Percentiles rank a stretch among this genome's conserved stretches.
Evolutionary conservation across 768 basidiomycete species (phyloP).

Genomic region (Boletus sp.): DNA sequence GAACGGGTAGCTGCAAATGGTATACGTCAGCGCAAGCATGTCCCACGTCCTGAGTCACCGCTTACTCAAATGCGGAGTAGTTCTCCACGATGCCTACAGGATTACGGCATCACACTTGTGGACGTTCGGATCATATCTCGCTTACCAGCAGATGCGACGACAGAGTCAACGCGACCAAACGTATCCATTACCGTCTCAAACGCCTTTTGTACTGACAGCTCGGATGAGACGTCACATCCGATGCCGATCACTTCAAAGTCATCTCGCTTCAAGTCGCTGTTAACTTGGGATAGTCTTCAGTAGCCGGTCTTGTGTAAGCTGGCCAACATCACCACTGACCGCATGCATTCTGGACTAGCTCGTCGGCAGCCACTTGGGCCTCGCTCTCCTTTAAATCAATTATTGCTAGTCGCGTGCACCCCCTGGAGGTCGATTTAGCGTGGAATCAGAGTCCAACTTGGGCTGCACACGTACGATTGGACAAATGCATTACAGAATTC

Average conservation of each 20-base stretch:
- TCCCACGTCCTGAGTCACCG: conserved; percentile 21
- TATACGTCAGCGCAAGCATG: conserved; percentile 8
- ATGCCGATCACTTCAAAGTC: conserved; percentile 71
- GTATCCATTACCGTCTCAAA: conserved; percentile 62
- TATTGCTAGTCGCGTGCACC: conserved; percentile 76
- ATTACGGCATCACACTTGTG: not conserved
- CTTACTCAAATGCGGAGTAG: conserved; percentile 80
- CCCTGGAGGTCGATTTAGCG: conserved; percentile 43
- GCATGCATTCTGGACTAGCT: conserved; percentile 58
- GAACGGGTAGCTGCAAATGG: conserved; percentile 68
- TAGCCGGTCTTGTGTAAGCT: conserved; percentile 24
- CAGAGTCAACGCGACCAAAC: conserved; percentile 73
- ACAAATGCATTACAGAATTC: conserved; percentile 91
- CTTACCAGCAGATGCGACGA: conserved; percentile 86
- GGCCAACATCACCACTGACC: conserved; percentile 33
- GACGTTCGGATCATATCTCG: conserved; percentile 14
- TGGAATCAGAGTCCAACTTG: not conserved
- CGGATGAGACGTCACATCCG: conserved; percentile 86
- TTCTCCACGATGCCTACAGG: conserved; percentile 79
- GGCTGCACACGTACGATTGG: conserved; percentile 54
- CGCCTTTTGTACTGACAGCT: conserved; percentile 71
- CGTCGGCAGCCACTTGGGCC: conserved; percentile 62
- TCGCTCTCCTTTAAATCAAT: conserved; percentile 78
- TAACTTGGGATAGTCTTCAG: conserved; percentile 42
- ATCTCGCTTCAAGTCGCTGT: conserved; percentile 52